Evolutionary conservation across 176 grass and related monocot species (phyloP).

Genomic region (Cenchrus americanus): DNA sequence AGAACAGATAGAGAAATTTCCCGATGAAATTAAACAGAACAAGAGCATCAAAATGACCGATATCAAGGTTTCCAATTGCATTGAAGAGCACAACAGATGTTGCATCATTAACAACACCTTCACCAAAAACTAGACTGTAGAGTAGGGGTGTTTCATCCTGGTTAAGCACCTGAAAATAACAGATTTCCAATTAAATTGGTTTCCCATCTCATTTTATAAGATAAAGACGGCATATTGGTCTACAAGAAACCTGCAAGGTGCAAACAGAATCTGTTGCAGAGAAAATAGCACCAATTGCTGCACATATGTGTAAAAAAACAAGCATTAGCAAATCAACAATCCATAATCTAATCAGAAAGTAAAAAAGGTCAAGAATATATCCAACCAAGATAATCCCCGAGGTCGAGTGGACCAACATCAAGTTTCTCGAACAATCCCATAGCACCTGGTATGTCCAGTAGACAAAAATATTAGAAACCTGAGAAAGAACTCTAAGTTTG

Average conservation of each 20-base stretch:
- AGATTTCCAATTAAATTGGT: constrained; percentile 37
- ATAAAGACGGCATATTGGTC: constrained; percentile 16
- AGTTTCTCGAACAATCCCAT: constrained; percentile 77
- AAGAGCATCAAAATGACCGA: constrained; percentile 69
- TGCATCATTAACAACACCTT: constrained; percentile 98
- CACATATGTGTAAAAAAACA: constrained; percentile 30
- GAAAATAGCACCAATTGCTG: constrained; percentile 96
- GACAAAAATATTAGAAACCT: constrained; percentile 21
- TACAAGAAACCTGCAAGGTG: constrained; percentile 81
- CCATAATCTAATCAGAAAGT: constrained; percentile 16
- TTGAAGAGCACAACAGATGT: constrained; percentile 98
- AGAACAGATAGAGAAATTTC: constrained; percentile 84
- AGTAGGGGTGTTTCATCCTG: constrained; percentile 94
- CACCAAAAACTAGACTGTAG: constrained; percentile 94
- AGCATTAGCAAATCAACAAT: constrained; percentile 32
- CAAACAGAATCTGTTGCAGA: constrained; percentile 98
- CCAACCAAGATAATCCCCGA: constrained; percentile 93
- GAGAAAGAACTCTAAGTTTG: constrained; percentile 21
- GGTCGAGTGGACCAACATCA: constrained; percentile 65
- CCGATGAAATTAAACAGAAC: constrained; percentile 72
- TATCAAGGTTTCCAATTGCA: constrained; percentile 83
- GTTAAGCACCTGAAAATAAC: constrained; percentile 81
- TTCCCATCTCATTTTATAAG: constrained; percentile 21
- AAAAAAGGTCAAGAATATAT: constrained; percentile 22
- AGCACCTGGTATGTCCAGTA: constrained; percentile 67